Conservation (phyloP, 192 early-diverging fungal species). For the Ambispora gerdemannii region DNA sequence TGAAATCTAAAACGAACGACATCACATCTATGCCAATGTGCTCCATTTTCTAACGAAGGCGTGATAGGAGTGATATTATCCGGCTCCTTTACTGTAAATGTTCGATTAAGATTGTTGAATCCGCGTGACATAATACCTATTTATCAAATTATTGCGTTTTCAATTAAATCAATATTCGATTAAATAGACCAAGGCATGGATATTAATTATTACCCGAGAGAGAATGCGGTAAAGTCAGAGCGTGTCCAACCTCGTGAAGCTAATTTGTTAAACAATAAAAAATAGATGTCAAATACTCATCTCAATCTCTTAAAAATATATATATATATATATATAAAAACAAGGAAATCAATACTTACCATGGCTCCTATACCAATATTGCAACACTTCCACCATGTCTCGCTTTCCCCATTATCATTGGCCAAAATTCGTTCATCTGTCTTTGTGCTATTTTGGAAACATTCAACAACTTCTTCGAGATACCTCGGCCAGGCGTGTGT, state of each 20-base stretch:
- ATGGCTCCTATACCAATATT: slow-evolving; percentile 73
- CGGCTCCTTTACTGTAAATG: slow-evolving; percentile 61
- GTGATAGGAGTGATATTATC: slow-evolving; percentile 44
- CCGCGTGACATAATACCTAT: slow-evolving; percentile 61
- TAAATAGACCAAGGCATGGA: background rate
- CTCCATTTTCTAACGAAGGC: slow-evolving; percentile 54
- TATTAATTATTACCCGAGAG: slow-evolving; percentile 35
- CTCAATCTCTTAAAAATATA: background rate
- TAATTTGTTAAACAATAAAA: background rate
- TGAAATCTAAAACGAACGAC: slow-evolving; percentile 57
- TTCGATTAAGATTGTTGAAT: slow-evolving; percentile 63
- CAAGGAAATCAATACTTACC: slow-evolving; percentile 17
- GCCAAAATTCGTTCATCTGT: slow-evolving; percentile 55
- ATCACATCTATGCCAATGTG: slow-evolving; percentile 66
- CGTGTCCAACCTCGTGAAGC: slow-evolving; percentile 70
- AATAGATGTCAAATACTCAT: no score
- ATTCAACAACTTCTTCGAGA: slow-evolving; percentile 56
- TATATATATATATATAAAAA: background rate
- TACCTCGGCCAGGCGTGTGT: slow-evolving; percentile 60
- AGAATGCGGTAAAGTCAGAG: slow-evolving; percentile 58
- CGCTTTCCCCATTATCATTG: slow-evolving; percentile 60
- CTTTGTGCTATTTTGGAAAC: slow-evolving; percentile 53
- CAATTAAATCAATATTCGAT: no score
- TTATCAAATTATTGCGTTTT: no score
- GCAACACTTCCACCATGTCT: slow-evolving; percentile 57